These are phyloP conservation scores for Periglandula ipomoeae DNA, from an alignment of 2,329 filamentous ascomycete genomes.

Conservation along the genomic window DNA sequence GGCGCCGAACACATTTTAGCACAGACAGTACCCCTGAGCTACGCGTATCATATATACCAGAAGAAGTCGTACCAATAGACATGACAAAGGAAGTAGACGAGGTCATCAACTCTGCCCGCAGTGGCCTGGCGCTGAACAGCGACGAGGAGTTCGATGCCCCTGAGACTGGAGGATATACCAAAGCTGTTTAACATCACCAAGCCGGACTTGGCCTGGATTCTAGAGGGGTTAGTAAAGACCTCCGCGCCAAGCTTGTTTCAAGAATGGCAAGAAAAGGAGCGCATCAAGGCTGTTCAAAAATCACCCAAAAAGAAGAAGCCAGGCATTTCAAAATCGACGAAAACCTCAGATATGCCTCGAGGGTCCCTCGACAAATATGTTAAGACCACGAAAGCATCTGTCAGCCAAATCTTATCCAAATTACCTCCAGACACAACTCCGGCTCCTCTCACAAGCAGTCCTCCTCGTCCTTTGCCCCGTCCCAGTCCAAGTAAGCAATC, in stretches of 20 bases:
- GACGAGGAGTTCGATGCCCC: constrained; percentile 53
- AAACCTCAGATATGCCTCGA: constrained; percentile 12
- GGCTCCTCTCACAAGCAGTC: not conserved
- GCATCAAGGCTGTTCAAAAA: constrained; percentile 14
- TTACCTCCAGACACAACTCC: constrained; percentile 5
- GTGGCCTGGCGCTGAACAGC: constrained; percentile 51
- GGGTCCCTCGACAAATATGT: constrained; percentile 33
- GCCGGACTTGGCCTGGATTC: constrained; percentile 38
- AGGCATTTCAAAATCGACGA: constrained; percentile 11
- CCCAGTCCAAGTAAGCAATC: constrained; percentile 26
- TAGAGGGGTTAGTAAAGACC: constrained; percentile 24
- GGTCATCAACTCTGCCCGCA: constrained; percentile 38
- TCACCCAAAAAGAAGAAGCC: constrained; percentile 17
- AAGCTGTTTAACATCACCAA: constrained; percentile 56
- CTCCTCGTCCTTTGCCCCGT: not conserved
- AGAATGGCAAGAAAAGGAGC: constrained; percentile 18
- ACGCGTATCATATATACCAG: constrained; percentile 68
- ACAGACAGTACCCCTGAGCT: constrained; percentile 71
- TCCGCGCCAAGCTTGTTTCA: constrained; percentile 17
- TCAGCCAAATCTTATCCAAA: not conserved
- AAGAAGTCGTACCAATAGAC: constrained; percentile 68
- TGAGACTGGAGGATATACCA: constrained; percentile 15
- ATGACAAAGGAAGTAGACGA: constrained; percentile 63
- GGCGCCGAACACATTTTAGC: constrained; percentile 57
- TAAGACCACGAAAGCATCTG: constrained; percentile 27